These are phyloP conservation scores for Pythium coloratum DNA, from an alignment of 352 stramenopile species.

Conservation along the genomic window DNA sequence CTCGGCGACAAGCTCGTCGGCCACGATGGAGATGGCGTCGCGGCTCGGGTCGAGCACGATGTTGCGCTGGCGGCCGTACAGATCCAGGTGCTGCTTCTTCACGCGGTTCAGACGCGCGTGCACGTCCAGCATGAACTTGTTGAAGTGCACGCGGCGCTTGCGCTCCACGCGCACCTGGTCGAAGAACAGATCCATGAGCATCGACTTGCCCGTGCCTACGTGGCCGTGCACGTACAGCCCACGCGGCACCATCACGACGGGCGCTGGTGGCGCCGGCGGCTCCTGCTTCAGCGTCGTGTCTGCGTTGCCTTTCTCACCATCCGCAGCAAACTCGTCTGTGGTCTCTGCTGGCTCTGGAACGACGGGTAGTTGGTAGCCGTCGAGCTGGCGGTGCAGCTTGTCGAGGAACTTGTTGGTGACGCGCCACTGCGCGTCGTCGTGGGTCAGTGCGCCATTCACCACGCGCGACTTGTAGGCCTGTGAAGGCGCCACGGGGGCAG, in stretches of 20 bases:
- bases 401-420: slow-evolving; percentile 46
- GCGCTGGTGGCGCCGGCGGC: not conserved
- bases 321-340: too few species aligned
- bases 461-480: slow-evolving; percentile 22
- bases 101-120: slow-evolving; percentile 90
- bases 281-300: not conserved
- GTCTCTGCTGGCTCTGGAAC: not conserved
- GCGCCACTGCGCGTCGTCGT: slow-evolving; percentile 28
- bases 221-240: slow-evolving; percentile 95
- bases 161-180: slow-evolving; percentile 44
- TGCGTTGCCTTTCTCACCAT: too few species aligned
- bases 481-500: slow-evolving; percentile 1
- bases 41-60: slow-evolving; percentile 74
- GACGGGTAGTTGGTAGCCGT: slow-evolving; percentile 53
- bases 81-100: slow-evolving; percentile 85
- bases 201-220: slow-evolving; percentile 96
- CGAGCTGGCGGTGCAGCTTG: slow-evolving; percentile 55
- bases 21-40: slow-evolving; percentile 82
- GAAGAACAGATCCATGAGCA: slow-evolving; percentile 97
- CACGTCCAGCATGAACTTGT: slow-evolving; percentile 97
- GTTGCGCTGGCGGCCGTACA: slow-evolving; percentile 82
- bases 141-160: slow-evolving; percentile 96
- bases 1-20: slow-evolving; percentile 82
- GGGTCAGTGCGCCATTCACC: slow-evolving; percentile 8
- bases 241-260: slow-evolving; percentile 53